Conservation (phyloP, 345 rosid species). For the Citrus sp. region DNA sequence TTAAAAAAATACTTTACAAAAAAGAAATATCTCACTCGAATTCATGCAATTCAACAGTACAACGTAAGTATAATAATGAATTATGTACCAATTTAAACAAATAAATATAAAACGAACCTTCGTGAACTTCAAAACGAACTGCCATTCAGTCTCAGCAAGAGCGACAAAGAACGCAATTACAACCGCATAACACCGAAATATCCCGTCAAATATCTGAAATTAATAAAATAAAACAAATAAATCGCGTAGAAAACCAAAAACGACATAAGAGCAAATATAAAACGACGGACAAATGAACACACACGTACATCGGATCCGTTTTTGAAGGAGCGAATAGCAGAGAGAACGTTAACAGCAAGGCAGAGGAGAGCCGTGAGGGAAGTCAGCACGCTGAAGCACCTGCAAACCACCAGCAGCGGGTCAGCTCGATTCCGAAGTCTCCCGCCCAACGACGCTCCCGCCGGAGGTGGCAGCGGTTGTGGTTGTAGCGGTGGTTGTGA, state of each 20-base stretch:
- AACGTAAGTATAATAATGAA: neutral
- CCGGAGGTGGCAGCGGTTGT: neutral
- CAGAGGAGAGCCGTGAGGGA: constrained; percentile 71
- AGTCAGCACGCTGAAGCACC: constrained; percentile 72
- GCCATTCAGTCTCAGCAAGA: constrained; percentile 93
- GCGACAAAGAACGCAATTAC: constrained; percentile 62
- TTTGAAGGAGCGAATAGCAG: constrained; percentile 75
- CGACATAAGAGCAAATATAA: neutral
- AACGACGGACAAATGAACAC: neutral
- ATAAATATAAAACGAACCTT: constrained; percentile 39
- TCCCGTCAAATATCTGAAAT: constrained; percentile 75
- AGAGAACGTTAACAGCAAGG: constrained; percentile 75
- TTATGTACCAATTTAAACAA: neutral
- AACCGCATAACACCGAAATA: constrained; percentile 90
- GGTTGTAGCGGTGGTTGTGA: neutral
- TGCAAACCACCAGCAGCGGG: constrained; percentile 65
- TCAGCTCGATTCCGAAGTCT: constrained; percentile 42
- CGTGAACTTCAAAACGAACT: constrained; percentile 57
- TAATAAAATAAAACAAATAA: neutral
- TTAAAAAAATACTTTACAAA: neutral
- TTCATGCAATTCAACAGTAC: neutral
- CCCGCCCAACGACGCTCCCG: constrained; percentile 6
- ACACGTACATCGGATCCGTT: constrained; percentile 65
- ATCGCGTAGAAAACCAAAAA: neutral
- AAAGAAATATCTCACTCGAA: neutral